Conservation (phyloP, 257 asterid species). For the Nyctanthes arbortristis region DNA sequence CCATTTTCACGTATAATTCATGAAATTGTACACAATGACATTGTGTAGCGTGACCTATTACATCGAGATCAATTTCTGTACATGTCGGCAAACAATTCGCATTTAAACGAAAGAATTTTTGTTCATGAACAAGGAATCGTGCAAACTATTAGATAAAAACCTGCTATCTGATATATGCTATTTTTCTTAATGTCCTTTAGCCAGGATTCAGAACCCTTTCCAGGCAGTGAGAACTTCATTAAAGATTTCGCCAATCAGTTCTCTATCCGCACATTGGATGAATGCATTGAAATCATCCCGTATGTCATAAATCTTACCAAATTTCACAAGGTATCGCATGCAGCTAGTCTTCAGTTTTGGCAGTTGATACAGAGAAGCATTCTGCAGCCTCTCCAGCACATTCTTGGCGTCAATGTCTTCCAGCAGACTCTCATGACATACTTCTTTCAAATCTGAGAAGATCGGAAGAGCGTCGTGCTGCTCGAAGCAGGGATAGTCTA, state of each 20-base stretch:
- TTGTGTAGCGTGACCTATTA: not conserved
- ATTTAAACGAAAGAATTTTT: conserved; percentile 18
- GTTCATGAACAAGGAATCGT: conserved; percentile 18
- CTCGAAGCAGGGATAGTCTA: conserved; percentile 72
- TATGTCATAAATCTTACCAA: conserved; percentile 80
- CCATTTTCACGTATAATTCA: not conserved
- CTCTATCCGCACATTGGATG: conserved; percentile 73
- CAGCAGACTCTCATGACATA: conserved; percentile 76
- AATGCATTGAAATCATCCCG: conserved; percentile 64
- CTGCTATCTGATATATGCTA: not conserved
- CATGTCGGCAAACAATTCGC: conserved; percentile 16
- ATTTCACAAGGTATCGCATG: conserved; percentile 75
- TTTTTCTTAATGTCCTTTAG: not conserved
- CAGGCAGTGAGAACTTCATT: conserved; percentile 78
- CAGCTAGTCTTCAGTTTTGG: conserved; percentile 73
- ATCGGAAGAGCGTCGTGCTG: conserved; percentile 85
- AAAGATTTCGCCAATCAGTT: conserved; percentile 59
- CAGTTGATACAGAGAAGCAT: conserved; percentile 75
- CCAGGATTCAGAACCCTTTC: conserved; percentile 71
- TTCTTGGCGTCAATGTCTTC: conserved; percentile 74
- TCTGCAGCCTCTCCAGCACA: conserved; percentile 83
- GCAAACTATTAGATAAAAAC: conserved; percentile 5
- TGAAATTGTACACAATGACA: not conserved
- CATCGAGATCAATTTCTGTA: conserved; percentile 7
- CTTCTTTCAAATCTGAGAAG: conserved; percentile 72